Base-by-base conservation (phyloP, 2,329 filamentous ascomycete genomes). In the Colletotrichum plurivorum region DNA sequence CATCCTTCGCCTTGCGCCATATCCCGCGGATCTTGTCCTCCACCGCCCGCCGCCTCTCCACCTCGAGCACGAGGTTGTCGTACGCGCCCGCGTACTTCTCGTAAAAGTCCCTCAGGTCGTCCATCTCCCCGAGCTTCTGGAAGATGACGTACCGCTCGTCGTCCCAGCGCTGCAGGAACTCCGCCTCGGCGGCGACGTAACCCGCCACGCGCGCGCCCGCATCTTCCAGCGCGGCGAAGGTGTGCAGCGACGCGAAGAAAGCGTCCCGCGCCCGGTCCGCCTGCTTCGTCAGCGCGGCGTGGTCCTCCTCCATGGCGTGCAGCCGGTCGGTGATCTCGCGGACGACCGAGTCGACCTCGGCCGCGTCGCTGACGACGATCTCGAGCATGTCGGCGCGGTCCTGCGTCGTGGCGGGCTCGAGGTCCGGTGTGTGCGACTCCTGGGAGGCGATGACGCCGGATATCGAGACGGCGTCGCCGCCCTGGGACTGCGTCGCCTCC, bases 81-180 rank as follows among this genome's bases (percentile, higher is more conserved):
- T 99, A 98, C 0, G 94, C 94, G 60, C 90, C 88, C 20, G 93
- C 86, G 75, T 98, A 99, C 18, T 92, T 91, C 70, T 95, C 92
- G 79, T 98, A 98, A 74, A 98, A 94, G n/a, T 89, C 84, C 12
- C 90, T 87, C 74, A 98, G 88, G 22, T 89, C 89, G 59, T 92
- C 90, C 79, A 98, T 92, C 75, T 97, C 94, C 10, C 87, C 83
- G 48, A 97, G 88, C 73, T 90, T 92, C 16, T 82, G 84, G 43
- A 87, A 84, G 25, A 98, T 93, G 18, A 85, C 86, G 4, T 89
- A 87, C 72, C 91, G 90, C 73, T 97, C 94, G 68, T 92, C 89
- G 31, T 89, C 87, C 94, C 95, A 98, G 2, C 88, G 82, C 22
- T 84, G 82, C 43, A 85, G 83, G 76, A 93, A 95, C 69, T 90